Base-by-base conservation (phyloP, 257 asterid species). In the Coffea eugenioides region DNA sequence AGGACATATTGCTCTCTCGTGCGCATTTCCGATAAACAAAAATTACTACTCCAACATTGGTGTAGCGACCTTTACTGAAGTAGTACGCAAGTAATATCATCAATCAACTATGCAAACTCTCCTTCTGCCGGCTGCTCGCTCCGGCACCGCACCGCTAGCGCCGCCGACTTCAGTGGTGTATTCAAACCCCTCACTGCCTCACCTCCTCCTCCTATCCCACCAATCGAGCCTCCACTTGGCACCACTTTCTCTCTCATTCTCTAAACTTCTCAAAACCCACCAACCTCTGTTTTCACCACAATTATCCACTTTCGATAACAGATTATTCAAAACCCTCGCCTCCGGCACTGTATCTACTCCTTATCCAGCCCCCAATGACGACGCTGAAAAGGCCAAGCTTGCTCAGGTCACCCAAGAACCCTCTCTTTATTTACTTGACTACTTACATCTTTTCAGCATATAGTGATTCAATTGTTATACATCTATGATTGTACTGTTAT, bases 371-470 rank as follows among this genome's bases (percentile, higher is more conserved):
- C 84, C 93, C 4, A 78, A 23, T 78, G 98, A 85, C 77, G 98
- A 92, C 57, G 84, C 94, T 5, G 98, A 94, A 49, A 88, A 90
- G 85, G 95, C 90, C 39, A 96, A 96, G 71, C 97, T 94, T 57
- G 94, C 94, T 79, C 98, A 94, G 99, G 99, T 96, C 23, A 49
- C 76, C 62, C 69, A 27, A 69, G 45, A 78, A 34, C 85, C 14
- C 56, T 18, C 80, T 10, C 2, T 23, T 46, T 36, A 11, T 0
- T 62, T 6, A 0, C 27, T 49, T 49, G 21, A 25, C 3, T 68
- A 6, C 65, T 1, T 69, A 31, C 36, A 25, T 54, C 43, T 51
- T n/a, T 21, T 2, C 56, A 41, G 31, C 27, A 74, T 34, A 31
- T 49, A 36, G 74, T 77, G 72, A 41, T 75, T 27, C 54, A 69